A percentile compares a stretch with the other conserved stretches of the same genome.
phyloP scores from a whole-genome alignment of 1,284 basidiomycete species.

The Ganoderma sinense region DNA sequence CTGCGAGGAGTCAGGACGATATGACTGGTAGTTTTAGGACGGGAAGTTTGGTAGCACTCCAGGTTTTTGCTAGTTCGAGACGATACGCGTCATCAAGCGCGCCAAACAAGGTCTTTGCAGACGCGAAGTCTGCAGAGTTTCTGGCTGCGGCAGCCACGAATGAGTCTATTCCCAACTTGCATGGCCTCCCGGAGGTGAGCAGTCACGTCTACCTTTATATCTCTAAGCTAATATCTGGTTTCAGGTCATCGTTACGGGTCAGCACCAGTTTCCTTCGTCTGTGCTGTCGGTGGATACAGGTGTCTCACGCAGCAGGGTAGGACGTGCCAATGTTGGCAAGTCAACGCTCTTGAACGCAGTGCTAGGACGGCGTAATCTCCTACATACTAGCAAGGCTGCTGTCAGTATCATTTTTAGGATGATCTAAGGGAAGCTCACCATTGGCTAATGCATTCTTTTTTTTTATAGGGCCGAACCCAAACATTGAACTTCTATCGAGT shows the following conservation, averaged over 20 bases:
- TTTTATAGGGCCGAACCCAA: constrained; percentile 68
- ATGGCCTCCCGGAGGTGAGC: constrained; percentile 59
- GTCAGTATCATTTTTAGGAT: constrained; percentile 47
- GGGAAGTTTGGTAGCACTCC: background rate
- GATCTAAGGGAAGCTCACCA: constrained; percentile 6
- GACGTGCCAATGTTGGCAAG: constrained; percentile 74
- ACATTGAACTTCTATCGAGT: constrained; percentile 76
- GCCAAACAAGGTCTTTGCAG: constrained; percentile 40
- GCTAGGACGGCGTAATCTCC: constrained; percentile 60
- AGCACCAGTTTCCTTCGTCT: background rate
- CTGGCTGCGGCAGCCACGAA: constrained; percentile 50
- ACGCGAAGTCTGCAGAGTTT: constrained; percentile 51
- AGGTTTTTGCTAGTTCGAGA: background rate
- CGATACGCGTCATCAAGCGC: constrained; percentile 18
- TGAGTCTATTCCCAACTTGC: constrained; percentile 50
- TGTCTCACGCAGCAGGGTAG: constrained; percentile 30
- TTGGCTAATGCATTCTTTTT: background rate
- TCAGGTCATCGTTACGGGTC: constrained; percentile 45
- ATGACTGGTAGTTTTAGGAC: background rate
- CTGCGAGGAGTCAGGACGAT: background rate
- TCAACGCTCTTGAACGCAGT: constrained; percentile 77
- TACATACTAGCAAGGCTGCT: constrained; percentile 72
- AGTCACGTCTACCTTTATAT: background rate
- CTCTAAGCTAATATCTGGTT: background rate
- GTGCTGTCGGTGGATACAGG: background rate